phyloP scores from a whole-genome alignment of 2,329 filamentous ascomycete species.

The Aspergillus terreus region DNA sequence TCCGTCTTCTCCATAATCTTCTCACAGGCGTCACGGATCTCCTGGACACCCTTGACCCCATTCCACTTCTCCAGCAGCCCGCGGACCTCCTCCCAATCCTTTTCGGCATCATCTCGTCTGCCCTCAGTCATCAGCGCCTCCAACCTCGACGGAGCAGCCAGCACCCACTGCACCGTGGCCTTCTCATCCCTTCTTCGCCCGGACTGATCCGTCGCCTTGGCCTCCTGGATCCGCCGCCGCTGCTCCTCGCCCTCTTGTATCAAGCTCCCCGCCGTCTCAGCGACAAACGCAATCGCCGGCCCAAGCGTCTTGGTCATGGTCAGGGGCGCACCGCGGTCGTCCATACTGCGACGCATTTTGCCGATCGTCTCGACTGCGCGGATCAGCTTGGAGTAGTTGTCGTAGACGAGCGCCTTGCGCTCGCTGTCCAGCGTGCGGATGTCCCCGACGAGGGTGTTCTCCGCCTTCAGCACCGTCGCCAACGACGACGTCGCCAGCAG shows the following conservation, averaged over 20 bases:
- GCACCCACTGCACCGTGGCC: conserved; percentile 45
- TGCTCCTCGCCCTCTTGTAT: conserved; percentile 39
- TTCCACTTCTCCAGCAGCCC: conserved; percentile 40
- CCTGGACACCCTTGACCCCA: conserved; percentile 40
- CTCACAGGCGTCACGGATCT: conserved; percentile 38
- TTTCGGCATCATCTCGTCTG: conserved; percentile 37
- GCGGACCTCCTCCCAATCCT: conserved; percentile 41
- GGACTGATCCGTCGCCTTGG: conserved; percentile 14
- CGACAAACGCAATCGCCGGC: conserved; percentile 42
- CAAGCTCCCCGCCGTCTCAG: conserved; percentile 39
- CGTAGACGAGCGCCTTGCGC: conserved; percentile 94
- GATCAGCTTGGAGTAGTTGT: conserved; percentile 97
- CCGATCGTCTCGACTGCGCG: conserved; percentile 94
- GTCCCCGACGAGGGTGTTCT: conserved; percentile 55
- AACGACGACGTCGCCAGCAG: conserved; percentile 40
- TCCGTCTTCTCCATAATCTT: conserved; percentile 30
- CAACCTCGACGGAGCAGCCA: conserved; percentile 39
- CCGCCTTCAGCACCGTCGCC: conserved; percentile 42
- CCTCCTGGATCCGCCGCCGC: conserved; percentile 25
- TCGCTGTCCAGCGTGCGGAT: conserved; percentile 89
- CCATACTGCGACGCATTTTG: conserved; percentile 55
- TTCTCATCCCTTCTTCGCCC: conserved; percentile 29
- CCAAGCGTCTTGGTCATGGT: conserved; percentile 44
- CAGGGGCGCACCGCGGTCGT: conserved; percentile 43
- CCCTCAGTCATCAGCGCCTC: conserved; percentile 34